phyloP scores from a whole-genome alignment of 1,284 basidiomycete genomes.

The Heterobasidion annosum region DNA sequence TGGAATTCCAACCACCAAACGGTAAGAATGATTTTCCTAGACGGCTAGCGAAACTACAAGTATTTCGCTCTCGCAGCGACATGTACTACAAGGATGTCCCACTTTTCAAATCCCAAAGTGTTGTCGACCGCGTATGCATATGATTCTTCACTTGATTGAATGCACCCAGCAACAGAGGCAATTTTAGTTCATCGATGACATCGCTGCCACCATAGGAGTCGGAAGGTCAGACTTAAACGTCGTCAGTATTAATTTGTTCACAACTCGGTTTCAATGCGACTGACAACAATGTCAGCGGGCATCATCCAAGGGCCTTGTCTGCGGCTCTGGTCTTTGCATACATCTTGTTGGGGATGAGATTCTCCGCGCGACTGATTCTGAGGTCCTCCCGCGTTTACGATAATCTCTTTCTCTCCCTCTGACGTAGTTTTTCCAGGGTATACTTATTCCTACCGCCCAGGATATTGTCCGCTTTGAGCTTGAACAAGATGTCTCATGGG shows the following conservation, averaged over 20 bases:
- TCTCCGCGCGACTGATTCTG: slow-evolving; percentile 42
- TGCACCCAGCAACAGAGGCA: not conserved
- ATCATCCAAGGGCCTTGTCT: slow-evolving; percentile 79
- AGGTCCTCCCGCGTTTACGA: slow-evolving; percentile 24
- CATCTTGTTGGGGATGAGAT: slow-evolving; percentile 45
- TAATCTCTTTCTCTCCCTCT: not conserved
- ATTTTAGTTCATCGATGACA: slow-evolving; percentile 74
- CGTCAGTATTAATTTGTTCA: slow-evolving; percentile 31
- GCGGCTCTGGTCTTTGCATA: slow-evolving; percentile 55
- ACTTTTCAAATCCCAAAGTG: slow-evolving; percentile 66
- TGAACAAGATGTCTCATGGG: slow-evolving; percentile 52
- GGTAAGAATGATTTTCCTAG: slow-evolving; percentile 28
- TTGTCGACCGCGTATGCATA: slow-evolving; percentile 60
- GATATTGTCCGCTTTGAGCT: slow-evolving; percentile 55
- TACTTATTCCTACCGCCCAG: slow-evolving; percentile 67
- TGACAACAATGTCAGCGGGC: slow-evolving; percentile 49
- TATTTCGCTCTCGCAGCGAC: slow-evolving; percentile 41
- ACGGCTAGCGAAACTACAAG: too few species aligned
- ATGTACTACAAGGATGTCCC: slow-evolving; percentile 79
- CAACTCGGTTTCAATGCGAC: slow-evolving; percentile 7
- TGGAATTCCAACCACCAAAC: slow-evolving; percentile 55
- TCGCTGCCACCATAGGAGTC: slow-evolving; percentile 74
- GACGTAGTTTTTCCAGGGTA: not conserved
- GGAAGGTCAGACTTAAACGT: slow-evolving; percentile 73
- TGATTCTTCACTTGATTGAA: not conserved